phyloP scores from a whole-genome alignment of 2,329 filamentous ascomycete genomes.

The Ascochyta koolunga region DNA sequence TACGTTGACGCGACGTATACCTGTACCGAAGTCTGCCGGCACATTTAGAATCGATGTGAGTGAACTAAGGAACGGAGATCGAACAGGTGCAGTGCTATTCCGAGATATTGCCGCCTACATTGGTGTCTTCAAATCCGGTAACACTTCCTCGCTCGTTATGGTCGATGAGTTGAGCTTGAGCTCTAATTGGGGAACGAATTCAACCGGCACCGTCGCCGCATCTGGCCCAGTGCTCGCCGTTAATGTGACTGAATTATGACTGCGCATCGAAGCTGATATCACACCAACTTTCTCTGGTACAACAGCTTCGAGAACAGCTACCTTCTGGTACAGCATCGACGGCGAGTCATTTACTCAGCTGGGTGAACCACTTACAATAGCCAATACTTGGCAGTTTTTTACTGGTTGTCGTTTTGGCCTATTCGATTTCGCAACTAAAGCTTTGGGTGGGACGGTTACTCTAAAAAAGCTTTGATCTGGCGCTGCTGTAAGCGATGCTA shows the following conservation, averaged over 20 bases:
- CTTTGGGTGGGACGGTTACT: slow-evolving; percentile 39
- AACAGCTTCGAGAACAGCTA: slow-evolving; percentile 27
- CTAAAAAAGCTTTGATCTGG: slow-evolving; percentile 28
- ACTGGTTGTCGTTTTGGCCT: slow-evolving; percentile 49
- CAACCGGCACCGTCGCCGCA: slow-evolving; percentile 37
- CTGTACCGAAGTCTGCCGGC: slow-evolving; percentile 51
- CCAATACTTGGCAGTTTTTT: slow-evolving; percentile 48
- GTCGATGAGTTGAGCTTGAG: slow-evolving; percentile 51
- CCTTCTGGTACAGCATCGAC: slow-evolving; percentile 48
- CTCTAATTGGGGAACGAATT: slow-evolving; percentile 41
- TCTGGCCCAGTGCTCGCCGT: slow-evolving; percentile 25
- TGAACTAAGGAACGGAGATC: slow-evolving; percentile 59
- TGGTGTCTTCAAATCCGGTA: slow-evolving; percentile 52
- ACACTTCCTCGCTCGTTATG: slow-evolving; percentile 46
- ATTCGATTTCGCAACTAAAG: slow-evolving; percentile 48
- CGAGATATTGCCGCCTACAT: slow-evolving; percentile 62
- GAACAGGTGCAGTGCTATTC: slow-evolving; percentile 60
- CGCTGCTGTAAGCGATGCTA: neutral
- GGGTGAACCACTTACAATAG: slow-evolving; percentile 40
- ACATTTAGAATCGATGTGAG: slow-evolving; percentile 59
- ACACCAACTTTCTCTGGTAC: slow-evolving; percentile 41
- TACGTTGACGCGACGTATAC: slow-evolving; percentile 51
- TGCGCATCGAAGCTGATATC: slow-evolving; percentile 45
- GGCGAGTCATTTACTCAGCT: slow-evolving; percentile 41
- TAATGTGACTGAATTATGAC: slow-evolving; percentile 35